Percentiles rank a stretch among this genome's conserved stretches.
Conservation (phyloP, 1,284 basidiomycete genomes). For the Moesziomyces parantarcticus region DNA sequence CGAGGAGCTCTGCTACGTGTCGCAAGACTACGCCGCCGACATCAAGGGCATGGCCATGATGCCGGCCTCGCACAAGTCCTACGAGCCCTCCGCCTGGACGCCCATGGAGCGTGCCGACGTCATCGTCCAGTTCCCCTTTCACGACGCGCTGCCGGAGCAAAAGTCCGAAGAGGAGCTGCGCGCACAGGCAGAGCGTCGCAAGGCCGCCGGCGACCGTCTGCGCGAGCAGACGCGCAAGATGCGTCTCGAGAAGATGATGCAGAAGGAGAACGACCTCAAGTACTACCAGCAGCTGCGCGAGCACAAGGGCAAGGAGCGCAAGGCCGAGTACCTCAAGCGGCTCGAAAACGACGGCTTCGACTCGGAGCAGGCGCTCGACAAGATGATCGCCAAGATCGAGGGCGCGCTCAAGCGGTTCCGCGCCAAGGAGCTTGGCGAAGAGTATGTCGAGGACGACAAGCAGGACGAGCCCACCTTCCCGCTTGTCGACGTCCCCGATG, state of each 20-base stretch:
- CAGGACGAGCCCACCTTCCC: conserved; percentile 86
- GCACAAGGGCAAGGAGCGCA: conserved; percentile 75
- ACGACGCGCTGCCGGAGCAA: conserved; percentile 75
- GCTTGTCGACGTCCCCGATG: conserved; percentile 88
- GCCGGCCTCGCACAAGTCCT: conserved; percentile 77
- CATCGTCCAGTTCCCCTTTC: conserved; percentile 61
- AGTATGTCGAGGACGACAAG: conserved; percentile 68
- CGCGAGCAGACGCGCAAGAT: conserved; percentile 93
- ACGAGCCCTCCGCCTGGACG: conserved; percentile 70
- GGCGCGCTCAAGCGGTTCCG: conserved; percentile 75
- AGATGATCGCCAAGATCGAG: conserved; percentile 82
- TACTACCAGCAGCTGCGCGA: conserved; percentile 78
- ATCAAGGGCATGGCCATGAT: conserved; percentile 70
- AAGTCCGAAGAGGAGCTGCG: conserved; percentile 91
- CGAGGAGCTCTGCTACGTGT: conserved; percentile 86
- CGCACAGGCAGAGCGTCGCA: conserved; percentile 79
- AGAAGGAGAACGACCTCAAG: conserved; percentile 85
- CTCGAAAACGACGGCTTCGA: conserved; percentile 77
- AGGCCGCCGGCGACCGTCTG: conserved; percentile 85
- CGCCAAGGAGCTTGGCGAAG: conserved; percentile 76
- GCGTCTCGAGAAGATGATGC: conserved; percentile 76
- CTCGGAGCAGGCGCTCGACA: conserved; percentile 75
- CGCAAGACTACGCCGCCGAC: conserved; percentile 79
- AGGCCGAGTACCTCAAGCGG: conserved; percentile 77
- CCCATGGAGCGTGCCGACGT: conserved; percentile 70